Conservation (phyloP, 2,329 filamentous ascomycete genomes). For the Chalaropsis thielavioides region DNA sequence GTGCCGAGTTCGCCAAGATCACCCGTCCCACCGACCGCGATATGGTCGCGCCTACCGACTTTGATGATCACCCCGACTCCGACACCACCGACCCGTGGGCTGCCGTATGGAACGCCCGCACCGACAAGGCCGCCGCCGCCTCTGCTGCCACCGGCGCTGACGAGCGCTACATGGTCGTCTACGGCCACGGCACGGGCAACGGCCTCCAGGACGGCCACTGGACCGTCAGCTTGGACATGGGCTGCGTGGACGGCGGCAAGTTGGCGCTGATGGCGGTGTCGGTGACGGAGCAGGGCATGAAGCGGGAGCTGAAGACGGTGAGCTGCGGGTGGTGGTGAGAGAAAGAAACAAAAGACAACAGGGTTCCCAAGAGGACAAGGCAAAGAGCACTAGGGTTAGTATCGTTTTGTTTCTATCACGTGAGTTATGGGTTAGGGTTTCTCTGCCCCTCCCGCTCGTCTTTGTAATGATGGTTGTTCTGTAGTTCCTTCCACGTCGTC, state of each 20-base stretch:
- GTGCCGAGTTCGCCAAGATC: constrained; percentile 12
- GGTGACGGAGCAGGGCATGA: constrained; percentile 26
- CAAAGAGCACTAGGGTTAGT: neutral
- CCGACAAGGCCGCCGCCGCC: constrained; percentile 24
- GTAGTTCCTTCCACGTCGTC: no score
- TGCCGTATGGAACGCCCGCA: constrained; percentile 42
- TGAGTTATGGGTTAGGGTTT: neutral
- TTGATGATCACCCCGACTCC: constrained; percentile 34
- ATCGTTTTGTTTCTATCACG: neutral
- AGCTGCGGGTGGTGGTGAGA: constrained; percentile 22
- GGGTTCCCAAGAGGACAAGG: neutral
- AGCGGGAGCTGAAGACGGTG: constrained; percentile 24
- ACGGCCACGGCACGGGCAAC: constrained; percentile 68
- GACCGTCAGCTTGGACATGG: constrained; percentile 73
- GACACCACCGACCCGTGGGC: constrained; percentile 51
- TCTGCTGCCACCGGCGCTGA: constrained; percentile 10
- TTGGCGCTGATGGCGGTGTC: constrained; percentile 68
- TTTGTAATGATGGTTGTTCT: no score
- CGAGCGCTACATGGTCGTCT: constrained; percentile 54
- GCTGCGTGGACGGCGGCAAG: constrained; percentile 60
- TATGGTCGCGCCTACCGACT: constrained; percentile 28
- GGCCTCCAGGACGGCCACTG: constrained; percentile 50
- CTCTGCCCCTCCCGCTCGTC: no score
- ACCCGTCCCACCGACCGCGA: constrained; percentile 22
- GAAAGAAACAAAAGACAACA: neutral